Base-by-base conservation (phyloP, 805 yeast species). In the Saccharomycopsis sp. region DNA sequence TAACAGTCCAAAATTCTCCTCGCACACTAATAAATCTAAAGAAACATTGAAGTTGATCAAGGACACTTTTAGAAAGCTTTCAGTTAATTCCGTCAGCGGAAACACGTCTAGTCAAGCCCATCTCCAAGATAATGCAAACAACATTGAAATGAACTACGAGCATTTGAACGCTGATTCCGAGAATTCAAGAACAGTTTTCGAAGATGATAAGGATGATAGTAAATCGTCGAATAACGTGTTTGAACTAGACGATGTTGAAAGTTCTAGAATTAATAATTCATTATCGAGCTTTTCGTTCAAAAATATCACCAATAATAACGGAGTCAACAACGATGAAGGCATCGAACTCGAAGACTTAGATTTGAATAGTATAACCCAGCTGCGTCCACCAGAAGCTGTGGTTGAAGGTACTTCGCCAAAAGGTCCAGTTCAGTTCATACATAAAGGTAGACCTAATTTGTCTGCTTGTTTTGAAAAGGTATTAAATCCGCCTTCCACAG, bases 391-490 rank as follows among this genome's bases (percentile, higher is more conserved):
- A 29, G 9, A 29, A 12, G 12, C 12, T 12, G 12, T 29, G 38
- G 38, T 29, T 5, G 38, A 29, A 12, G 38, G 38, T 12, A 29
- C 38, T 29, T 29, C 38, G 12, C 38, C 12, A 12, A 5, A 29
- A 29, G n/a, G n/a, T 29, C 38, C 5, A 29, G 14, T 29, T 5
- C 38, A 9, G 38, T 9, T 55, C 14, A 56, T 66, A 5, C 67
- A 64, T 52, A 64, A 67, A 57, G 76, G 75, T 15, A 69, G 85
- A 62, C 87, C 87, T 7, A 64, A 71, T 49, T 68, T 80, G n/a
- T 64, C 68, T 2, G 57, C 58, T 2, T 56, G 73, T 0, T 65
- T 82, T 24, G 65, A 68, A 3, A 63, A 63, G 5, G 22, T 54
- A 5, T 38, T 54, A 5, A 20, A 52, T 29, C 22, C 49, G 22